These are phyloP conservation scores for Ophiostoma piceae DNA, from an alignment of 2,329 filamentous ascomycete genomes.

Conservation along the genomic window DNA sequence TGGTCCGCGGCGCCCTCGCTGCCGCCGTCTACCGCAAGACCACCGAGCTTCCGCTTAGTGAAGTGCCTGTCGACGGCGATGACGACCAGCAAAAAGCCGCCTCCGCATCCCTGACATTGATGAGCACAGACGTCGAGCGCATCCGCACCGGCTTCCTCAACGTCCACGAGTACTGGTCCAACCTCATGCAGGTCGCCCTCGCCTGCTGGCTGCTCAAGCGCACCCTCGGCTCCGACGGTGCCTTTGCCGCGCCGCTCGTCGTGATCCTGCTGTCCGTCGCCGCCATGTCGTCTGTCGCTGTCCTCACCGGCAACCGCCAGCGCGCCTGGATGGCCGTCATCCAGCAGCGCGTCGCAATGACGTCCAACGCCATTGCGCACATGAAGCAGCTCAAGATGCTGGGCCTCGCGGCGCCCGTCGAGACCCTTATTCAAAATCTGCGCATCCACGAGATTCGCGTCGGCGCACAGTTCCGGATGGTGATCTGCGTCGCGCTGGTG, in stretches of 20 bases:
- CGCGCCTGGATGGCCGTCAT: constrained; percentile 30
- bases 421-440: constrained; percentile 33
- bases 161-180: constrained; percentile 33
- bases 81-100: background rate
- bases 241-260: constrained; percentile 25
- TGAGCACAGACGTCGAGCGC: constrained; percentile 35
- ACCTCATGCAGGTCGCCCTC: constrained; percentile 25
- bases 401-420: constrained; percentile 34
- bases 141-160: constrained; percentile 28
- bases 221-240: constrained; percentile 26
- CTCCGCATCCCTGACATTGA: constrained; percentile 32
- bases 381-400: constrained; percentile 41
- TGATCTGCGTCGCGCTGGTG: constrained; percentile 31
- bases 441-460: constrained; percentile 35
- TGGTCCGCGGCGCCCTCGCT: constrained; percentile 33
- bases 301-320: constrained; percentile 23
- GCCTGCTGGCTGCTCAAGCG: constrained; percentile 27
- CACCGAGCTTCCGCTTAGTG: constrained; percentile 26
- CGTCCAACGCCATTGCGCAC: constrained; percentile 31
- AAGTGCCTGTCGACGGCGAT: constrained; percentile 20
- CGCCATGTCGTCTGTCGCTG: background rate
- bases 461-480: constrained; percentile 32
- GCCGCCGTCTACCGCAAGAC: constrained; percentile 35
- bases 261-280: constrained; percentile 19
- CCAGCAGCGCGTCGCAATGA: constrained; percentile 31